Evolutionary conservation across 2,329 filamentous ascomycete genomes (phyloP), one percentile per base, ranked within the genome.

Genomic region (Thyridium curvatum): DNA sequence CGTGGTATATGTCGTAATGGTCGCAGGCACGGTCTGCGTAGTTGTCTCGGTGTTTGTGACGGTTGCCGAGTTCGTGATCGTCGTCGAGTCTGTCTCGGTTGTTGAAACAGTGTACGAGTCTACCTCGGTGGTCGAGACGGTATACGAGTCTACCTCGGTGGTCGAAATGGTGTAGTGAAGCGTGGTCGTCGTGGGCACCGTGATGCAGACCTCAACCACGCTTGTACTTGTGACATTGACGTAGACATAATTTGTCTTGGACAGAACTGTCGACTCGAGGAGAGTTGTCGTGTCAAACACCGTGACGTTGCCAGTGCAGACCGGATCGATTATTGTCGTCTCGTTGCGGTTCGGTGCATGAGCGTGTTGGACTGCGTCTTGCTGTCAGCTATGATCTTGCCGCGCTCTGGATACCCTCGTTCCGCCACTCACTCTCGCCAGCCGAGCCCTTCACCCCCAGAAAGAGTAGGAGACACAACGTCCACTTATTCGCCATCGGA

Each of bases 381-480:
- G 18, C 15, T 34, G 39, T 41, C 32, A 39, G 39, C 6, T 10
- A 26, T 26, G 21, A 26, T 10, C 29, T 31, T 37, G 14, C 18
- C 10, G 17, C n/a, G n/a, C n/a, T n/a, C n/a, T n/a, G n/a, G n/a
- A n/a, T n/a, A n/a, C n/a, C 8, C 28, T 32, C n/a, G 36, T 28
- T 40, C n/a, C 4, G 37, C 28, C 32, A 44, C 45, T 32, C 50
- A 55, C 52, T 45, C 42, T 40, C 35, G 12, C 42, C 38, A 18
- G 44, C 37, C 26, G 37, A 42, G 14, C 43, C 43, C 10, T 38
- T 47, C 16, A 39, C 50, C 14, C 43, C 30, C 14, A 48, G 41
- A n/a, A 43, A 18, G n/a, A 55, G 33, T 16, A 58, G 34, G 18
- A 44, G 49, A 8, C 52, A 12, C 12, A 46, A 18, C n/a, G 42